A percentile compares a stretch with the other conserved stretches of the same genome.
phyloP scores from a whole-genome alignment of 495 filamentous ascomycete species.

The Collariella sp. region DNA sequence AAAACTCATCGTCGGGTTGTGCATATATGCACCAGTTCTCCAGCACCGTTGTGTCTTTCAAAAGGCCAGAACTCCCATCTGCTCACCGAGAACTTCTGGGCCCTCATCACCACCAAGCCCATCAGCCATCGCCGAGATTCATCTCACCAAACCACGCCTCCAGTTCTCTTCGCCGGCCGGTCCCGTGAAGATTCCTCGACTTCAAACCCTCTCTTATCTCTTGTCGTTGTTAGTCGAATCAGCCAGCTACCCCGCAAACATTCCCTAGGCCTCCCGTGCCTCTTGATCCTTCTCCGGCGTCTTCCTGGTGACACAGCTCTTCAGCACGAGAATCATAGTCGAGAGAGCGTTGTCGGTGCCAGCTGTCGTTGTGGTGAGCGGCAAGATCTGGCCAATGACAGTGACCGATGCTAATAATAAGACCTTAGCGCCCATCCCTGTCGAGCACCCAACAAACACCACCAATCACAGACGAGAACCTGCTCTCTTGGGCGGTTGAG shows the following conservation, averaged over 20 bases:
- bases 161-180: conserved; percentile 7
- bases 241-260: too few relatives aligned
- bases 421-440: conserved; percentile 29
- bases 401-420: conserved; percentile 27
- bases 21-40: conserved; percentile 2
- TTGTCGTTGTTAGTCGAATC: not conserved
- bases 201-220: not conserved
- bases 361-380: conserved; percentile 20
- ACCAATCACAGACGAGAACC: conserved; percentile 22
- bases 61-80: not conserved
- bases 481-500: conserved; percentile 22
- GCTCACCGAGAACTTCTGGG: not conserved
- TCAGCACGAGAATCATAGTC: conserved; percentile 3
- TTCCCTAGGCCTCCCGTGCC: too few relatives aligned
- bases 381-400: conserved; percentile 24
- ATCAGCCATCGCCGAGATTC: too few relatives aligned
- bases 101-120: not conserved
- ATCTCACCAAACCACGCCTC: not conserved
- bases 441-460: conserved; percentile 17
- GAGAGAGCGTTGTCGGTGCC: not conserved
- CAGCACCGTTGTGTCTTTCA: not conserved
- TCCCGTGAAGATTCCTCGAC: not conserved
- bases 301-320: not conserved
- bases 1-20: not conserved
- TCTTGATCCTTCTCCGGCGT: too few relatives aligned